Percentiles rank a stretch among this genome's conserved stretches.
phyloP scores from a whole-genome alignment of 805 yeast species.

The Metschnikowia baotianmanensis region DNA sequence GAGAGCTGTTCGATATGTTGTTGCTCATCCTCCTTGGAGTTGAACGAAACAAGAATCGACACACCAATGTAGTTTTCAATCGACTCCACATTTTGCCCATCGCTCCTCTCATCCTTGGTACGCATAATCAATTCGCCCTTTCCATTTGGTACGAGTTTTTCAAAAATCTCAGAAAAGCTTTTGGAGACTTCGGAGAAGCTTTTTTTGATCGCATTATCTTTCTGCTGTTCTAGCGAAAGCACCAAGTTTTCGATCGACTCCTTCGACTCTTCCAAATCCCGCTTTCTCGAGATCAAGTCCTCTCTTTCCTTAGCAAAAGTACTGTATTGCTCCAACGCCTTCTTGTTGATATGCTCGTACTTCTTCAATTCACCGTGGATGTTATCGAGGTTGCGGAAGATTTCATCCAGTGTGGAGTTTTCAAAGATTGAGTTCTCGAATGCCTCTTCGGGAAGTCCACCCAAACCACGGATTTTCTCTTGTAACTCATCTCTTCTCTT shows the following conservation, averaged over 20 bases:
- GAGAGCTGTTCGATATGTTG: slow-evolving; percentile 86
- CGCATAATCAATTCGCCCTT: slow-evolving; percentile 70
- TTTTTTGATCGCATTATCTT: slow-evolving; percentile 74
- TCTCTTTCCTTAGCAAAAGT: slow-evolving; percentile 72
- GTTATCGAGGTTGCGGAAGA: slow-evolving; percentile 51
- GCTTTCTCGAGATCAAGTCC: slow-evolving; percentile 60
- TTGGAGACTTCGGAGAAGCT: slow-evolving; percentile 76
- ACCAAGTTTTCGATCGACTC: slow-evolving; percentile 73
- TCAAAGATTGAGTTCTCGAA: slow-evolving; percentile 45
- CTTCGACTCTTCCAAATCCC: slow-evolving; percentile 68
- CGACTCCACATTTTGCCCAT: slow-evolving; percentile 17
- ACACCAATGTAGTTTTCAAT: slow-evolving; percentile 75
- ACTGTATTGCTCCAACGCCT: slow-evolving; percentile 80
- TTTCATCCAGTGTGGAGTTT: slow-evolving; percentile 45
- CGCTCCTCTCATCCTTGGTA: slow-evolving; percentile 29
- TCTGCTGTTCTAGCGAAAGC: slow-evolving; percentile 65
- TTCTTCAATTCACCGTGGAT: slow-evolving; percentile 57
- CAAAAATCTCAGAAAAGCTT: slow-evolving; percentile 74
- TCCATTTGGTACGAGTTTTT: slow-evolving; percentile 79
- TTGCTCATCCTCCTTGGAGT: slow-evolving; percentile 81
- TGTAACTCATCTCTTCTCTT: slow-evolving; percentile 70
- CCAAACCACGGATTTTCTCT: slow-evolving; percentile 73
- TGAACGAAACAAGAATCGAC: slow-evolving; percentile 84
- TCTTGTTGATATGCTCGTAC: slow-evolving; percentile 78
- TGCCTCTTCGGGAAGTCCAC: slow-evolving; percentile 88